Evolutionary conservation across 768 basidiomycete species (phyloP).

Genomic region (Hemileccinum rubropunctum): DNA sequence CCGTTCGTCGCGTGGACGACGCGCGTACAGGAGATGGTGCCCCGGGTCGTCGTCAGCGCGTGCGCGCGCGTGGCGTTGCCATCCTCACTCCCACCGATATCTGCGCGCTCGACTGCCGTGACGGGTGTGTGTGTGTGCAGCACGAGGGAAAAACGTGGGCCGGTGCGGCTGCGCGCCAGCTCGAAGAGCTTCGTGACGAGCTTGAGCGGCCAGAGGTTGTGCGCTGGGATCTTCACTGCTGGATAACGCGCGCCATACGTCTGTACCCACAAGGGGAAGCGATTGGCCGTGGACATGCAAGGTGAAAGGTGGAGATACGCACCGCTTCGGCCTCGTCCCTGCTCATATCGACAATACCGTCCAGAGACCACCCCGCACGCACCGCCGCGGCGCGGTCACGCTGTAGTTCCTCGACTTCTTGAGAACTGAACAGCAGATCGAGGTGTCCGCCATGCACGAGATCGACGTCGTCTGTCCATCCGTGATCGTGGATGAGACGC

Average conservation of each 20-base stretch:
- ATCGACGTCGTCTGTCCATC: constrained; percentile 52
- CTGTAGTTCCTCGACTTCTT: constrained; percentile 38
- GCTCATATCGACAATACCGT: constrained; percentile 44
- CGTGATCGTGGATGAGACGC: constrained; percentile 43
- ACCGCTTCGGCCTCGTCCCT: constrained; percentile 50
- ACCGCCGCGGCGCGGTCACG: constrained; percentile 53
- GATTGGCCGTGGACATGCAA: not conserved
- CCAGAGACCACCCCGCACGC: constrained; percentile 48
- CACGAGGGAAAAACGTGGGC: constrained; percentile 38
- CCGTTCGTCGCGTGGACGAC: constrained; percentile 88
- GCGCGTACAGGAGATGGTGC: constrained; percentile 53
- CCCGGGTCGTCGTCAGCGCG: constrained; percentile 55
- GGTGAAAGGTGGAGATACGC: constrained; percentile 10
- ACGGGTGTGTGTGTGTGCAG: constrained; percentile 79
- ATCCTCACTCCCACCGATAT: too few species aligned
- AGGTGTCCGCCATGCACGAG: constrained; percentile 57
- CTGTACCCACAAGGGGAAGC: constrained; percentile 11
- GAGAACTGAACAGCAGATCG: constrained; percentile 44
- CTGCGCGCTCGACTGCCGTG: constrained; percentile 36
- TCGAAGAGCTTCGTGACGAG: constrained; percentile 67
- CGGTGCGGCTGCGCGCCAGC: constrained; percentile 33
- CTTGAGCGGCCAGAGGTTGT: constrained; percentile 81
- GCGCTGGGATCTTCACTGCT: constrained; percentile 47
- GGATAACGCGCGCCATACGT: constrained; percentile 44
- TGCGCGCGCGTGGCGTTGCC: constrained; percentile 1